These are phyloP conservation scores for Cylindrotheca closterium DNA, from an alignment of 108 stramenopile genomes.

Conservation along the genomic window DNA sequence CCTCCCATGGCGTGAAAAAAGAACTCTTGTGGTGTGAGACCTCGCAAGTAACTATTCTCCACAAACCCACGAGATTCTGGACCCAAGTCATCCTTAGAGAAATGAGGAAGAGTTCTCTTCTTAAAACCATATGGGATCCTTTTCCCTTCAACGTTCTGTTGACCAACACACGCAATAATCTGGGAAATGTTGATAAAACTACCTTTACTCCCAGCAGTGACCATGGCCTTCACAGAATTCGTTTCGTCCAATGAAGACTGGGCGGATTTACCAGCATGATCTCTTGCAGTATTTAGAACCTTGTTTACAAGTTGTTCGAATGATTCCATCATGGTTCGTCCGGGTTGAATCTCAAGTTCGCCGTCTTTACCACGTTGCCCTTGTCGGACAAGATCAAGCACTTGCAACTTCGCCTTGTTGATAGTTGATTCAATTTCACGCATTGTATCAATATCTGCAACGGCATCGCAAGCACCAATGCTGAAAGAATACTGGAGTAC, in stretches of 20 bases:
- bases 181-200: conserved; percentile 98
- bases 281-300: conserved; percentile 94
- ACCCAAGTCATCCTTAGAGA: conserved; percentile 98
- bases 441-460: conserved; percentile 95
- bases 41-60: conserved; percentile 98
- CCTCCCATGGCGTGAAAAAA: conserved; percentile 99
- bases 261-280: conserved; percentile 94
- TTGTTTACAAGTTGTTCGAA: conserved; percentile 98
- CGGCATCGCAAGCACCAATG: conserved; percentile 97
- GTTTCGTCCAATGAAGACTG: conserved; percentile 90
- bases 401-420: conserved; percentile 94
- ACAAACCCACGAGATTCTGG: conserved; percentile 98
- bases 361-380: conserved; percentile 87
- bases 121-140: conserved; percentile 99
- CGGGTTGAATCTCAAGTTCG: conserved; percentile 94
- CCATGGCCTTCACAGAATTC: conserved; percentile 98
- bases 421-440: conserved; percentile 92
- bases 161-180: conserved; percentile 99
- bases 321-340: conserved; percentile 97
- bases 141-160: conserved; percentile 99
- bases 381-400: conserved; percentile 93
- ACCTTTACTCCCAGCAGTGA: conserved; percentile 97
- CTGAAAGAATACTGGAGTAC: conserved; percentile 92
- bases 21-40: conserved; percentile 98
- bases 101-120: conserved; percentile 97